Evolutionary conservation across 768 basidiomycete species (phyloP).

Genomic region (Xerocomus brunneocitrinus): DNA sequence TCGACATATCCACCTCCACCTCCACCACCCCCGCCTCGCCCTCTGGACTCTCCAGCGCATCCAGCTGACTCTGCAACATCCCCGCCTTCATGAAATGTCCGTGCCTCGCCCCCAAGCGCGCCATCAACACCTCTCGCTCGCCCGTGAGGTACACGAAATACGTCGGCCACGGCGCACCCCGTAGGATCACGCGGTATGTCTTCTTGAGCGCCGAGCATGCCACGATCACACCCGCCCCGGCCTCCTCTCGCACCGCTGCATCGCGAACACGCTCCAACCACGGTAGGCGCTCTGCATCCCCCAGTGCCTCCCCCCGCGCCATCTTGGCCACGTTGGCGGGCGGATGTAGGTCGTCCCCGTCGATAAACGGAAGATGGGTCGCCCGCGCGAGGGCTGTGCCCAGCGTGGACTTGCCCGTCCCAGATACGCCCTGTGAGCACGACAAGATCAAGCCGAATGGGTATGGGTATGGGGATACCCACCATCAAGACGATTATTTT

Average conservation of each 20-base stretch:
- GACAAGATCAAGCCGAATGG: neutral
- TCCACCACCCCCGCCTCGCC: constrained; percentile 65
- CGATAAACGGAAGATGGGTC: constrained; percentile 72
- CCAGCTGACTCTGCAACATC: constrained; percentile 80
- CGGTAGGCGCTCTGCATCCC: constrained; percentile 77
- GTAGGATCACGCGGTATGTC: constrained; percentile 76
- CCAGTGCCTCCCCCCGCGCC: constrained; percentile 68
- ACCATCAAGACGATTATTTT: constrained; percentile 52
- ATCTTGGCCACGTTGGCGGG: constrained; percentile 83
- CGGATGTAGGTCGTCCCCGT: constrained; percentile 88
- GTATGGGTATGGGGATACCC: constrained; percentile 4
- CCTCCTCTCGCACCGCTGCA: constrained; percentile 38
- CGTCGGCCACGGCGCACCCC: constrained; percentile 48
- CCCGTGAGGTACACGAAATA: constrained; percentile 82
- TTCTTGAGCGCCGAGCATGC: constrained; percentile 83
- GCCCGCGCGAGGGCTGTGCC: constrained; percentile 56
- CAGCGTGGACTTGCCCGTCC: constrained; percentile 70
- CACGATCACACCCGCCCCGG: constrained; percentile 58
- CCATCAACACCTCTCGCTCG: constrained; percentile 46
- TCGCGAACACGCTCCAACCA: constrained; percentile 76
- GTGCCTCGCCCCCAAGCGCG: constrained; percentile 57
- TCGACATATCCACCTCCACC: constrained; percentile 50
- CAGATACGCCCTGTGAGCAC: constrained; percentile 58
- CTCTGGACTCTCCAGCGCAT: constrained; percentile 63
- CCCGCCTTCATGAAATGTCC: constrained; percentile 81